Conservation (phyloP, 2,329 filamentous ascomycete species). For the Nemania bipapillata region DNA sequence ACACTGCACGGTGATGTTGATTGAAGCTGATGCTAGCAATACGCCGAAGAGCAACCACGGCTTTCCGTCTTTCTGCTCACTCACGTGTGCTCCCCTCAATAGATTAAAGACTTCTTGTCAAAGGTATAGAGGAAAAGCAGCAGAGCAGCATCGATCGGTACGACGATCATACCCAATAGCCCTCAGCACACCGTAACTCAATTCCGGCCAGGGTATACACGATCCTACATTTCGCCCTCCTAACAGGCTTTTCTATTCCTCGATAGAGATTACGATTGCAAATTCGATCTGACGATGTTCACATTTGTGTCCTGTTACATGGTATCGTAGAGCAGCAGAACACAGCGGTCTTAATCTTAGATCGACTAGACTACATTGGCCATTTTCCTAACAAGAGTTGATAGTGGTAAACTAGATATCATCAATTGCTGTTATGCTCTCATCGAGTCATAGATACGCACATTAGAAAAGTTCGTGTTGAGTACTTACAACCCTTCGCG, state of each 20-base stretch:
- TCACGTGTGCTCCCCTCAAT: background rate
- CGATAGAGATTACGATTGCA: background rate
- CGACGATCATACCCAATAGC: background rate
- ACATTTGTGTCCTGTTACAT: background rate
- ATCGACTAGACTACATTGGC: too few species aligned
- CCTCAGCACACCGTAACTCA: background rate
- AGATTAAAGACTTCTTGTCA: background rate
- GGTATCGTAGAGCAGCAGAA: too few species aligned
- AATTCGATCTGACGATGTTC: background rate
- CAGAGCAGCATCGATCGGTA: background rate
- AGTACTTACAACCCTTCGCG: background rate
- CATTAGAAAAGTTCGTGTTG: background rate
- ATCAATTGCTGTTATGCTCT: background rate
- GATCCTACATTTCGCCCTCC: constrained; percentile 7
- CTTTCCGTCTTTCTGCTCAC: background rate
- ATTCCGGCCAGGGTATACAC: background rate
- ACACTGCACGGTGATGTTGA: background rate
- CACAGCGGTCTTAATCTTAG: too few species aligned
- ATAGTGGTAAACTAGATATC: background rate
- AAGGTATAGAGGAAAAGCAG: background rate
- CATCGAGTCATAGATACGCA: background rate
- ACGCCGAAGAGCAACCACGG: background rate
- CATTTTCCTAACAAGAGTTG: background rate
- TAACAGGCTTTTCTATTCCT: background rate
- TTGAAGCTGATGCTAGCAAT: background rate